A percentile compares a stretch with the other conserved stretches of the same genome.
Evolutionary conservation across 2,329 filamentous ascomycete genomes (phyloP).

Genomic region (Ascochyta rabiei): DNA sequence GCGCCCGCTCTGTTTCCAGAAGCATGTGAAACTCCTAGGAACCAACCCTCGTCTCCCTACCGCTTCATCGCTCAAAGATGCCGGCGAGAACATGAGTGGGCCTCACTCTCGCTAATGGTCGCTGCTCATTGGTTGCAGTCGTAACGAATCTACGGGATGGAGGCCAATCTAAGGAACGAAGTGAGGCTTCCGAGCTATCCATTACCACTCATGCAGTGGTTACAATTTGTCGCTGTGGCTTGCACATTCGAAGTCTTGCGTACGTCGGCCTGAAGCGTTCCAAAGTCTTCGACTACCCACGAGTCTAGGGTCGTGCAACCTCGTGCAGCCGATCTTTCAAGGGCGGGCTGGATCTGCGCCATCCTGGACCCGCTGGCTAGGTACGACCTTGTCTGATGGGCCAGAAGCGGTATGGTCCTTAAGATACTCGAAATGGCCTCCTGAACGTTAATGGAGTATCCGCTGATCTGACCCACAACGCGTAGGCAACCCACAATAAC

Average conservation of each 20-base stretch:
- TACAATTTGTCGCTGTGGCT: slow-evolving; percentile 6
- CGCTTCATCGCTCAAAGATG: not conserved
- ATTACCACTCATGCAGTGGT: not conserved
- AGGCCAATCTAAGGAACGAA: not conserved
- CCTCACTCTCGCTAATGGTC: slow-evolving; percentile 5
- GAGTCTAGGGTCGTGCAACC: not conserved
- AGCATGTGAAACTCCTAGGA: slow-evolving; percentile 6
- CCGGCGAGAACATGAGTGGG: slow-evolving; percentile 8
- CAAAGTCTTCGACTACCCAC: not conserved
- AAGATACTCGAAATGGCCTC: not conserved
- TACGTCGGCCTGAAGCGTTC: not conserved
- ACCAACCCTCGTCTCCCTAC: not conserved
- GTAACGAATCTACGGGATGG: not conserved
- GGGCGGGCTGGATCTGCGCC: not conserved
- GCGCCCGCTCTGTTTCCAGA: not conserved
- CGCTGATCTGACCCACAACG: not conserved
- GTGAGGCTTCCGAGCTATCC: slow-evolving; percentile 2
- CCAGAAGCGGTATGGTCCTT: not conserved
- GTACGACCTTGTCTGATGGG: not conserved
- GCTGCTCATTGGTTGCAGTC: not conserved
- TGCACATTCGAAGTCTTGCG: not conserved
- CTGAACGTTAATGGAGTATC: slow-evolving; percentile 5
- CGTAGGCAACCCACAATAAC: not conserved
- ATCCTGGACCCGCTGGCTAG: not conserved
- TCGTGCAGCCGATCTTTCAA: slow-evolving; percentile 10